phyloP scores from a whole-genome alignment of 768 basidiomycete genomes.

The Agaricus blazei region DNA sequence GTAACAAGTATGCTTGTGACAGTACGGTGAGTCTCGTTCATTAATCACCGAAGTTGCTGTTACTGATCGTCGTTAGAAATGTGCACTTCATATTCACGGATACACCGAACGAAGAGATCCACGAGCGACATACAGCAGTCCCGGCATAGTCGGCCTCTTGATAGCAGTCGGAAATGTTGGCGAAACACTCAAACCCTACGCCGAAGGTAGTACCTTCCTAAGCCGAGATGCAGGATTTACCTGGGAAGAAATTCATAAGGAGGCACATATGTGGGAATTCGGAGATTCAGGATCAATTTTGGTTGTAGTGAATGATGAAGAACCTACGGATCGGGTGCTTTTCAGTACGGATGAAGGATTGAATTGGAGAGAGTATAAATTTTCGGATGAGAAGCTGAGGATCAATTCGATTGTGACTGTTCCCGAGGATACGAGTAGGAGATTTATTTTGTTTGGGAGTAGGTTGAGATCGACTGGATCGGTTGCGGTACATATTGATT shows the following conservation, averaged over 20 bases:
- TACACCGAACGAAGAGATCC: conserved; percentile 92
- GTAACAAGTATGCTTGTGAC: conserved; percentile 64
- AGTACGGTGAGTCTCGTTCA: conserved; percentile 46
- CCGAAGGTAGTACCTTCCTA: conserved; percentile 91
- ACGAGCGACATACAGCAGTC: conserved; percentile 89
- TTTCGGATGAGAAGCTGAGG: conserved; percentile 67
- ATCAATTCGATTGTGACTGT: conserved; percentile 81
- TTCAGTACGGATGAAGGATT: conserved; percentile 89
- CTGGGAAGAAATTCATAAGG: conserved; percentile 98
- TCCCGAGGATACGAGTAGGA: conserved; percentile 83
- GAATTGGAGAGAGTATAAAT: conserved; percentile 85
- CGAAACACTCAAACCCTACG: conserved; percentile 71
- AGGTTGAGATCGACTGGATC: conserved; percentile 41
- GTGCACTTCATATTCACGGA: conserved; percentile 88
- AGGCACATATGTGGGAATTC: conserved; percentile 96
- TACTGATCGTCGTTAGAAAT: conserved; percentile 44
- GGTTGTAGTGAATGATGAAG: conserved; percentile 93
- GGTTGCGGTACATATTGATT: conserved; percentile 85
- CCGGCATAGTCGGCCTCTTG: conserved; percentile 86
- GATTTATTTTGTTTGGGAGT: conserved; percentile 82
- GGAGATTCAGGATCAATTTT: conserved; percentile 95
- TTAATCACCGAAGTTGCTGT: neutral
- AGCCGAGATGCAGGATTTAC: conserved; percentile 96
- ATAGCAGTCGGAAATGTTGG: conserved; percentile 98
- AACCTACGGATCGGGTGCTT: conserved; percentile 81